Percentiles rank a stretch among this genome's conserved stretches.
These are phyloP conservation scores for Apophysomyces sp. DNA, from an alignment of 371 early-diverging fungal species.

Conservation along the genomic window DNA sequence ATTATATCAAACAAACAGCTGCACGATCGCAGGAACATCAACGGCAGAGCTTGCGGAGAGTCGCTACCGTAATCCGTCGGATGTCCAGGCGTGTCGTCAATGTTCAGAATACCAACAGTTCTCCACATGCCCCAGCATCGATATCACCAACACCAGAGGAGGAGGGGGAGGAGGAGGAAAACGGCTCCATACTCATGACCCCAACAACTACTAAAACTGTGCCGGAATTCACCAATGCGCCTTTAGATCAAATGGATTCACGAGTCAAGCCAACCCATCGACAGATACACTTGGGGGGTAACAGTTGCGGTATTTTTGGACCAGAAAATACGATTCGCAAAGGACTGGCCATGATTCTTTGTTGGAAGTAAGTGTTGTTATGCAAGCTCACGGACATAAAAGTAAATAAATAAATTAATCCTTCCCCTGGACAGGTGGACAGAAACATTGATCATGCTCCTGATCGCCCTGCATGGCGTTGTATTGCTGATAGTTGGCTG, in stretches of 20 bases:
- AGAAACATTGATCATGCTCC: slow-evolving; percentile 50
- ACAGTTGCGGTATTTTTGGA: slow-evolving; percentile 37
- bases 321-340: slow-evolving; percentile 25
- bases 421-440: slow-evolving; percentile 45
- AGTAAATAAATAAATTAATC: too few relatives aligned
- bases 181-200: background rate
- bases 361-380: slow-evolving; percentile 28
- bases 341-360: slow-evolving; percentile 17
- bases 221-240: background rate
- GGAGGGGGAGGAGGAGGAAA: background rate
- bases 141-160: background rate
- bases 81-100: slow-evolving; percentile 29
- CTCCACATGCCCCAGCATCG: background rate
- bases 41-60: background rate
- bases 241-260: slow-evolving; percentile 5
- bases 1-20: slow-evolving; percentile 11
- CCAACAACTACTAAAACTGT: background rate
- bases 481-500: slow-evolving; percentile 50
- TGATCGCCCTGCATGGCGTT: slow-evolving; percentile 50
- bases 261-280: slow-evolving; percentile 2
- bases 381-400: too few relatives aligned
- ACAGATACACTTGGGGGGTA: slow-evolving; percentile 21
- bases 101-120: slow-evolving; percentile 20
- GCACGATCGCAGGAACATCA: slow-evolving; percentile 6
- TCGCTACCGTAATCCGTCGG: slow-evolving; percentile 16